Evolutionary conservation across 1,284 basidiomycete species (phyloP), one percentile per base, ranked within the genome.

Genomic region (Psilocybe mexicana): DNA sequence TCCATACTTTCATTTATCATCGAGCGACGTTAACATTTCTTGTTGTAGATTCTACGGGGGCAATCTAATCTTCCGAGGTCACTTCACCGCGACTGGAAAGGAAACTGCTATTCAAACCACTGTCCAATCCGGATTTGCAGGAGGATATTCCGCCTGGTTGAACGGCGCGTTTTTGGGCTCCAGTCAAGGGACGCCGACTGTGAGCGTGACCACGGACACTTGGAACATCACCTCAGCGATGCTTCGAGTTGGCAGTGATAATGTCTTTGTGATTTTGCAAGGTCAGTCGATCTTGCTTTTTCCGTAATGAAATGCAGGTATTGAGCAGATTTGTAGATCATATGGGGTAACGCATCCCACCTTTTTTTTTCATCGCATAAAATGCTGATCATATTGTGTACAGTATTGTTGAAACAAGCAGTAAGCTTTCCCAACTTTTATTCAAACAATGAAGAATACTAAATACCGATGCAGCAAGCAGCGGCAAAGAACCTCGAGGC

Each of bases 161-260:
- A 84, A 83, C 58, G 78, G 77, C 1, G 65, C 74, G 1, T 83
- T 81, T 69, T 67, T 84, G 24, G 82, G 82, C 2, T 79, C 79
- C 2, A 74, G 72, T 52, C 76, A 78, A 66, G 79, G 78, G 30
- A 76, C 61, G 57, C 59, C 77, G 4, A 74, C 76, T 2, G 68
- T 77, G 38, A 80, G 78, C 61, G 40, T 74, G 45, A 76, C 76
- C 2, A 72, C 74, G 1, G 67, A 77, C 61, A 69, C 69, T n/a
- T 80, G 76, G 78, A 64, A 60, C 3, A 71, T 81, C 45, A 74
- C 76, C 1, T 65, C 66, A 6, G 67, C 67, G 6, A 66, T 67
- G 12, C 59, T 82, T 46, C 69, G 67, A 48, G 57, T 72, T 10
- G 75, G 72, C 7, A 54, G 68, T 24, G 77, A 82, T 57, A 81